These are phyloP conservation scores for Hippophae rhamnoides DNA, from an alignment of 306 rosid genomes.

Conservation along the genomic window DNA sequence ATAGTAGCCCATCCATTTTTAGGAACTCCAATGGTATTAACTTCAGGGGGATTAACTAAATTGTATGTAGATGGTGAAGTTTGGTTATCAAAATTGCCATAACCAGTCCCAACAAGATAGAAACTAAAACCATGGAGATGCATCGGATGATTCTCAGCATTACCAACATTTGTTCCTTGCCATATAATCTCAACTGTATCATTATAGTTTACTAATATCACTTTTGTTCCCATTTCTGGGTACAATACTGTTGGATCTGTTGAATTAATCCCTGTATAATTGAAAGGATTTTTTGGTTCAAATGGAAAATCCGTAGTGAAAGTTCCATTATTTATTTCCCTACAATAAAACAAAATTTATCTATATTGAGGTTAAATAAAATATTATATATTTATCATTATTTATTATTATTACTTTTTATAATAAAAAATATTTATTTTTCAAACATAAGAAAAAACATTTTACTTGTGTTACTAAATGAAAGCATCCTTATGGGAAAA, in stretches of 20 bases:
- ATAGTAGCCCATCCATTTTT: slow-evolving; percentile 29
- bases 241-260: not conserved
- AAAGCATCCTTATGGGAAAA: no score
- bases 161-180: slow-evolving; percentile 26
- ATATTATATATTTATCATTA: not conserved
- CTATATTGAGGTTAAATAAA: not conserved
- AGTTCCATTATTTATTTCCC: slow-evolving; percentile 1
- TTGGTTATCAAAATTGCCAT: slow-evolving; percentile 6
- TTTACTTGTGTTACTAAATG: no score
- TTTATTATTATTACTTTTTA: not conserved
- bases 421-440: no score
- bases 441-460: no score
- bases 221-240: slow-evolving; percentile 25
- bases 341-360: not conserved
- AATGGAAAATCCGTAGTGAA: slow-evolving; percentile 20
- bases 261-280: slow-evolving; percentile 24
- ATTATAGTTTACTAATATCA: slow-evolving; percentile 10
- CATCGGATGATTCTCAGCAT: slow-evolving; percentile 27
- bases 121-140: slow-evolving; percentile 32
- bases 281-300: slow-evolving; percentile 15
- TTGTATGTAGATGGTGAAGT: slow-evolving; percentile 13
- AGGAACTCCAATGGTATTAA: slow-evolving; percentile 20
- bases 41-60: slow-evolving; percentile 19
- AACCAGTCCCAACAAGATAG: slow-evolving; percentile 18
- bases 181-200: slow-evolving; percentile 25